Percentiles rank a stretch among this genome's conserved stretches.
Evolutionary conservation across 768 basidiomycete species (phyloP).

Genomic region (Guyanaporus albipodus): DNA sequence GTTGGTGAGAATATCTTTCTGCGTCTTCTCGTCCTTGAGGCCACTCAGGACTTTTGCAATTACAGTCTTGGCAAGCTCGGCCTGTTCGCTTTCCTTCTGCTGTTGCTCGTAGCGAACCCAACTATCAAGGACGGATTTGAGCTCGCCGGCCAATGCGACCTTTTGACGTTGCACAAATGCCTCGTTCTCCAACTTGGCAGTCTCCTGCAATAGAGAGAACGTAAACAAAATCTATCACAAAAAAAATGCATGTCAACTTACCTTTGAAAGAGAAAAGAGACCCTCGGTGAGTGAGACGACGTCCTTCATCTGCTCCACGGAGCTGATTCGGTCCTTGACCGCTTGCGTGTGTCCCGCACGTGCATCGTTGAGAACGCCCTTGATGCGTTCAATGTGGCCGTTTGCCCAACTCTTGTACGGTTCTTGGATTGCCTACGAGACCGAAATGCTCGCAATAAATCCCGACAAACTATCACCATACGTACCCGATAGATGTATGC

Average conservation of each 20-base stretch:
- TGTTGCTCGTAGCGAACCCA: constrained; percentile 99
- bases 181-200: constrained; percentile 83
- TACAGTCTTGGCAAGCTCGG: constrained; percentile 82
- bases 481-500: constrained; percentile 77
- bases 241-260: constrained; percentile 30
- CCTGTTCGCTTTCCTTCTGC: constrained; percentile 94
- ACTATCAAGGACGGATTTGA: constrained; percentile 93
- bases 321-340: constrained; percentile 88
- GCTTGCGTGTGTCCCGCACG: constrained; percentile 89
- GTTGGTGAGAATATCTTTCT: constrained; percentile 73
- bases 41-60: constrained; percentile 83
- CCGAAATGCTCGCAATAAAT: constrained; percentile 11
- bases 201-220: constrained; percentile 54
- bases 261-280: constrained; percentile 92
- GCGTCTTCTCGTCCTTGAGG: constrained; percentile 84
- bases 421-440: constrained; percentile 61
- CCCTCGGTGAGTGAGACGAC: constrained; percentile 87
- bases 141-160: constrained; percentile 77
- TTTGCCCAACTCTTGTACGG: constrained; percentile 94
- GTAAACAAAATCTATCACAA: background rate
- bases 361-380: constrained; percentile 72
- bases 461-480: constrained; percentile 4
- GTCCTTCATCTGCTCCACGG: constrained; percentile 93
- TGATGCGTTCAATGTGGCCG: constrained; percentile 81
- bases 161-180: constrained; percentile 91